A percentile compares a stretch with the other conserved stretches of the same genome.
Conservation (phyloP, 2,329 filamentous ascomycete species). For the Sclerotinia spermophila region DNA sequence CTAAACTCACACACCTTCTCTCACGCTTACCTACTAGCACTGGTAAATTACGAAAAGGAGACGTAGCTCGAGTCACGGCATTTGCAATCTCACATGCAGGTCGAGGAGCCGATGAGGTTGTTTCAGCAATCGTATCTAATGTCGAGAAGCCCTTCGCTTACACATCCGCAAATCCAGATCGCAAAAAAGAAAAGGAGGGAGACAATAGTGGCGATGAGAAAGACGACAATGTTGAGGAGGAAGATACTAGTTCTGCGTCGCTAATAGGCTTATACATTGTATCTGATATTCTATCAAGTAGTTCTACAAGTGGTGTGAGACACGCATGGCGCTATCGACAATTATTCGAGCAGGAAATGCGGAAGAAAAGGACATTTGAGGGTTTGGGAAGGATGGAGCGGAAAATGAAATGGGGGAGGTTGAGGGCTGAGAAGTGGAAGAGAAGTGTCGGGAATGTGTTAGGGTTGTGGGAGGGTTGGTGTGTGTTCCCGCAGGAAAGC, state of each 20-base stretch:
- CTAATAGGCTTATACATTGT: slow-evolving; percentile 79
- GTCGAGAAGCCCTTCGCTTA: slow-evolving; percentile 72
- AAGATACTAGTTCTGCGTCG: slow-evolving; percentile 68
- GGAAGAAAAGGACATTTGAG: slow-evolving; percentile 58
- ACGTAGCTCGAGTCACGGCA: slow-evolving; percentile 78
- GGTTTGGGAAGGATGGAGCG: slow-evolving; percentile 60
- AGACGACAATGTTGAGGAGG: slow-evolving; percentile 44
- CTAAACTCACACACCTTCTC: slow-evolving; percentile 80
- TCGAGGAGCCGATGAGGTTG: slow-evolving; percentile 82
- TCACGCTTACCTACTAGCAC: slow-evolving; percentile 74
- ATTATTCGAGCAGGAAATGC: slow-evolving; percentile 59
- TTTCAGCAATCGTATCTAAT: slow-evolving; percentile 83
- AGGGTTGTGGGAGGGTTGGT: slow-evolving; percentile 63
- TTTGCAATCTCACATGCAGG: slow-evolving; percentile 89
- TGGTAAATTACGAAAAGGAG: slow-evolving; percentile 72
- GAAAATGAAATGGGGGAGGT: slow-evolving; percentile 61
- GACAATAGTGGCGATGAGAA: slow-evolving; percentile 38
- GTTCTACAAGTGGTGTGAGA: slow-evolving; percentile 58
- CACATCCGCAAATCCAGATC: slow-evolving; percentile 64
- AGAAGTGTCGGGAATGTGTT: slow-evolving; percentile 55
- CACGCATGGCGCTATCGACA: slow-evolving; percentile 68
- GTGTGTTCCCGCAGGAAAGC: slow-evolving; percentile 68
- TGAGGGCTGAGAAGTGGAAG: slow-evolving; percentile 65
- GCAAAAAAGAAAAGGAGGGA: slow-evolving; percentile 38
- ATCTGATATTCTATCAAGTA: slow-evolving; percentile 64